Conservation (phyloP, 2,329 filamentous ascomycete genomes). For the Claviceps purpurea region DNA sequence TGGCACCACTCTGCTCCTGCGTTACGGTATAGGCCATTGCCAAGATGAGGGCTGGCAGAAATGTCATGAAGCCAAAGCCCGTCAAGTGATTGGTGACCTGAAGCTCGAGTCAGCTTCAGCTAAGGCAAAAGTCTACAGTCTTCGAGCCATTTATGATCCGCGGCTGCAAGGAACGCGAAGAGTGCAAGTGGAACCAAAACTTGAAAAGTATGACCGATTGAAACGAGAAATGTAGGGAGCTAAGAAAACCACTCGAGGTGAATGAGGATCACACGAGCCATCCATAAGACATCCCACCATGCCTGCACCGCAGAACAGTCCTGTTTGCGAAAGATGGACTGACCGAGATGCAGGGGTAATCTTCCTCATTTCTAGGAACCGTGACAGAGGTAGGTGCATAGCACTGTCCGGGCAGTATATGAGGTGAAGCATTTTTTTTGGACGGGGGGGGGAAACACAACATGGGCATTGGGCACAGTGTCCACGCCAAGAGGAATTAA, state of each 20-base stretch:
- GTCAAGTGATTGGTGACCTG: conserved; percentile 19
- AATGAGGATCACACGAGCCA: conserved; percentile 47
- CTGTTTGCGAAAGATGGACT: conserved; percentile 56
- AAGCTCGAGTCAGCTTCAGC: conserved; percentile 10
- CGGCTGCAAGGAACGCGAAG: background rate
- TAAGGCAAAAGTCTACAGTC: background rate
- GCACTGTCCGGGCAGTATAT: conserved; percentile 68
- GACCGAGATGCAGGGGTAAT: conserved; percentile 53
- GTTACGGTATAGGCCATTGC: conserved; percentile 73
- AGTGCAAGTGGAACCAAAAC: too few relatives aligned
- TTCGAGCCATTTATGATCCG: background rate
- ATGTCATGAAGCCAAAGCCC: conserved; percentile 25
- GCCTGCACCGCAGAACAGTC: conserved; percentile 52
- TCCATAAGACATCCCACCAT: conserved; percentile 67
- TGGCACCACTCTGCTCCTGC: conserved; percentile 69
- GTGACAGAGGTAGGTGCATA: conserved; percentile 53
- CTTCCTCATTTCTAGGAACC: conserved; percentile 79
- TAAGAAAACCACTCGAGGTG: conserved; percentile 42
- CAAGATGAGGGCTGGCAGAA: conserved; percentile 55
- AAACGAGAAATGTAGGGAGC: conserved; percentile 44
- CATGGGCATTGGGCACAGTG: conserved; percentile 6
- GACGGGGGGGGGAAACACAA: background rate
- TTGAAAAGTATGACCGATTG: background rate
- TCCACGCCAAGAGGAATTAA: conserved; percentile 7
- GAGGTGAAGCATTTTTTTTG: conserved; percentile 23